Base-by-base conservation (phyloP, 2,329 filamentous ascomycete genomes). In the Fusarium longipes region DNA sequence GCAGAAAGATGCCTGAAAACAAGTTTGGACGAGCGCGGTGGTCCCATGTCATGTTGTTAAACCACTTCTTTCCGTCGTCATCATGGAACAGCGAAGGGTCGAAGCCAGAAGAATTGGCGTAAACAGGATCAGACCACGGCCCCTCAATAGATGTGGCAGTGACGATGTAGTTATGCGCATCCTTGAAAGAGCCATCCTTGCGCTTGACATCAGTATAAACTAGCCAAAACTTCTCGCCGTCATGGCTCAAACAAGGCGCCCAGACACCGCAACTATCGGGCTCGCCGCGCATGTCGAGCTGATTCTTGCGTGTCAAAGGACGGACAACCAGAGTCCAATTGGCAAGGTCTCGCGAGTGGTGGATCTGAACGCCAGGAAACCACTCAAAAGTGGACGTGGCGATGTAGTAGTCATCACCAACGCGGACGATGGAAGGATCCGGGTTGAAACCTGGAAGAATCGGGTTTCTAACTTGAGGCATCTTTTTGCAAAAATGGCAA, bases 171-270 rank as follows among this genome's bases (percentile, higher is more conserved):
- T 89, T 90, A 66, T 84, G 87, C 1, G 85, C 82, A 68, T 89
- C 87, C 73, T 88, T 89, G 81, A 88, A 89, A 4, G 83, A 86
- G 14, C 87, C 88, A 67, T 90, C 88, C 73, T 89, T 89, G 65
- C 87, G 86, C 77, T 89, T 90, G 17, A 90, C 87, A 69, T 89
- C 86, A 1, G 87, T 89, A 74, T 88, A 90, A 3, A 89, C 87
- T 7, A 90, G 82, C 82, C 84, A 89, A 76, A 89, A 90, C 53
- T 78, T 82, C 4, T 83, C 79, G 43, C 86, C 86, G 65, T 89
- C 87, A 66, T 89, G 86, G 0, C 83, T 86, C 20, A 90, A 80
- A 69, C 87, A 90, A 0, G 88, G 88, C 3, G 87, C 87, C 86
- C 87, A 90, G n/a, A 90, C 78, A 35, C 86, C 86, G 68, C 86